Conservation (phyloP, 2,329 filamentous ascomycete species). For the Mycosphaerella sp. region DNA sequence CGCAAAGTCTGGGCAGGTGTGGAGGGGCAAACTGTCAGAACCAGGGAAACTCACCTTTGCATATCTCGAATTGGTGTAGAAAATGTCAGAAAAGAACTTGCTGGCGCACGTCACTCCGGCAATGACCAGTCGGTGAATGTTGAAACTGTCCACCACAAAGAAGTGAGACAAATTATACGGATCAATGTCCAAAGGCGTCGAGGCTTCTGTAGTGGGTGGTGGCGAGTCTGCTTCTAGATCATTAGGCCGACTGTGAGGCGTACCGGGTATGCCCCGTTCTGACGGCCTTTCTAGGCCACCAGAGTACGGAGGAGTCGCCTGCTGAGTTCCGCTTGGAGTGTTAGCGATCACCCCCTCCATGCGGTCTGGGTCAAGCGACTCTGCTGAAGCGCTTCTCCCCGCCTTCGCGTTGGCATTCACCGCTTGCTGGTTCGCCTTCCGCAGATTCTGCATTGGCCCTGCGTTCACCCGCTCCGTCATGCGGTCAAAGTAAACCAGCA, state of each 20-base stretch:
- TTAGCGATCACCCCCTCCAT: slow-evolving; percentile 30
- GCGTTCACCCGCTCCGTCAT: slow-evolving; percentile 97
- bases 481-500: slow-evolving; percentile 95
- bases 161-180: slow-evolving; percentile 57
- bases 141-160: slow-evolving; percentile 98
- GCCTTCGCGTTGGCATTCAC: slow-evolving; percentile 29
- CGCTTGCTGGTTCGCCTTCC: slow-evolving; percentile 46
- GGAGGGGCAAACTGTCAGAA: slow-evolving; percentile 1
- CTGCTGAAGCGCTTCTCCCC: slow-evolving; percentile 20
- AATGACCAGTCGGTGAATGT: slow-evolving; percentile 94
- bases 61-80: slow-evolving; percentile 98
- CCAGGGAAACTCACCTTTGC: slow-evolving; percentile 66
- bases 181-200: slow-evolving; percentile 35
- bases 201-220: slow-evolving; percentile 33
- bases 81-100: slow-evolving; percentile 99
- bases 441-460: slow-evolving; percentile 62
- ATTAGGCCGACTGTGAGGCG: slow-evolving; percentile 34
- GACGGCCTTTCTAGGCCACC: slow-evolving; percentile 39
- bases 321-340: slow-evolving; percentile 35
- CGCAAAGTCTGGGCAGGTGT: slow-evolving; percentile 3
- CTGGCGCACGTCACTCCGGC: slow-evolving; percentile 96
- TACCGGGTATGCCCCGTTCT: slow-evolving; percentile 32
- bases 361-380: slow-evolving; percentile 25
- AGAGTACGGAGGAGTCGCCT: slow-evolving; percentile 45
- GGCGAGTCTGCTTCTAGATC: slow-evolving; percentile 28